Evolutionary conservation across 1,284 basidiomycete genomes (phyloP).

Genomic region (Leccinum insolens): DNA sequence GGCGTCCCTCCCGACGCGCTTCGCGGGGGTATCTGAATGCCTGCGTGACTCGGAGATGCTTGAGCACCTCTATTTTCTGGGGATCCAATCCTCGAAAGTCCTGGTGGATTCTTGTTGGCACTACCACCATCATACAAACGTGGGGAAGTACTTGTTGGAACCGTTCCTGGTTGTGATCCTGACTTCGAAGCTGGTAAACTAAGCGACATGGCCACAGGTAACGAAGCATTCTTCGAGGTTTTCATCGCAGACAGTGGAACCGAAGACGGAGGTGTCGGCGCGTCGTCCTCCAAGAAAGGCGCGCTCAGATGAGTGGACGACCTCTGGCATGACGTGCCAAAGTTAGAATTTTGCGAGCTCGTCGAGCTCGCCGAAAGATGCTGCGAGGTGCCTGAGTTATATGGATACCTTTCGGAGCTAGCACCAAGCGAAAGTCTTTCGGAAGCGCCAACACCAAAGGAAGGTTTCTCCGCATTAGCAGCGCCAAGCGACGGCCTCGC

Average conservation of each 20-base stretch:
- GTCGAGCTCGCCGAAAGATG: constrained; percentile 17
- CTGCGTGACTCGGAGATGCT: constrained; percentile 13
- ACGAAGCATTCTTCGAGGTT: constrained; percentile 8
- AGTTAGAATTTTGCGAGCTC: constrained; percentile 17
- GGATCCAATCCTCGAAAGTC: constrained; percentile 21
- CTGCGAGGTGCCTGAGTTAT: constrained; percentile 20
- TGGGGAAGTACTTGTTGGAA: constrained; percentile 14
- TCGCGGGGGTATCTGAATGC: constrained; percentile 10
- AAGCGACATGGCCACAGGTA: constrained; percentile 20
- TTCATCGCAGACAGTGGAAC: constrained; percentile 8
- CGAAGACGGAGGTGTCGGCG: constrained; percentile 9
- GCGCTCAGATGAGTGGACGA: constrained; percentile 5
- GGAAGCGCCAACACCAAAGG: constrained; percentile 14
- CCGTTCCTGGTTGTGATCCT: constrained; percentile 11
- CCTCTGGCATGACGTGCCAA: constrained; percentile 20
- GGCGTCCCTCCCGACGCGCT: constrained; percentile 8
- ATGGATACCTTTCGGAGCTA: constrained; percentile 15
- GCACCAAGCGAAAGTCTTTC: constrained; percentile 22
- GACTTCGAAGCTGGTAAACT: constrained; percentile 18
- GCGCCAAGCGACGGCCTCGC: constrained; percentile 24
- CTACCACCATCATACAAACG: constrained; percentile 6
- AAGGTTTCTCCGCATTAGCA: constrained; percentile 21
- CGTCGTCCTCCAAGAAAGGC: constrained; percentile 25
- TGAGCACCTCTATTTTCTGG: constrained; percentile 16
- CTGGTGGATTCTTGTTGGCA: constrained; percentile 12